Conservation (phyloP, 2,329 filamentous ascomycete species). For the Aspergillus ruber region DNA sequence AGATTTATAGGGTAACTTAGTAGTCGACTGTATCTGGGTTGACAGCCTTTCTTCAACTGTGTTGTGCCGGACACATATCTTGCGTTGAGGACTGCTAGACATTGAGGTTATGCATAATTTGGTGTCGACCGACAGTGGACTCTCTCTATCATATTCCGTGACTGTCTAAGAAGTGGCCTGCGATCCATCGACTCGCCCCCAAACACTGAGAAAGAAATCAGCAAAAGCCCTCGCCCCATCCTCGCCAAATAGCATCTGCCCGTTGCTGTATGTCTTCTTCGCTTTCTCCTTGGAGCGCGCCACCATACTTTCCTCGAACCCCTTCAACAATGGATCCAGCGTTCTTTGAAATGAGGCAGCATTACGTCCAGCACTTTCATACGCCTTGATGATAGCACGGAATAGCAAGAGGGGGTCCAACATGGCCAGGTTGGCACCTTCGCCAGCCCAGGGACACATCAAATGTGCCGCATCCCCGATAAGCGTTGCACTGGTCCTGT, state of each 20-base stretch:
- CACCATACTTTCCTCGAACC: constrained; percentile 15
- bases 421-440: constrained; percentile 25
- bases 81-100: too few relatives aligned
- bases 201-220: constrained; percentile 4
- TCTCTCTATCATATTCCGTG: too few relatives aligned
- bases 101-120: too few relatives aligned
- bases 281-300: constrained; percentile 13
- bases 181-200: too few relatives aligned
- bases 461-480: constrained; percentile 26
- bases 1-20: too few relatives aligned
- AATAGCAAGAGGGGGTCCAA: constrained; percentile 17
- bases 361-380: constrained; percentile 2
- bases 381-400: constrained; percentile 12
- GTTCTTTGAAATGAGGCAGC: constrained; percentile 2
- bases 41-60: too few relatives aligned
- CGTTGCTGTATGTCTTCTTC: constrained; percentile 16
- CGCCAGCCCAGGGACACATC: constrained; percentile 23
- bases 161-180: too few relatives aligned
- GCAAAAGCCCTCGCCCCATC: constrained; percentile 14
- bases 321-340: constrained; percentile 12
- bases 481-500: constrained; percentile 14
- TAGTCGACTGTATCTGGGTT: too few relatives aligned
- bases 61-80: too few relatives aligned
- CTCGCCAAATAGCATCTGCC: constrained; percentile 16
- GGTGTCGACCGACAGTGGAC: too few relatives aligned